phyloP scores from a whole-genome alignment of 208 protist genomes.

The Trypanosoma vivax region DNA sequence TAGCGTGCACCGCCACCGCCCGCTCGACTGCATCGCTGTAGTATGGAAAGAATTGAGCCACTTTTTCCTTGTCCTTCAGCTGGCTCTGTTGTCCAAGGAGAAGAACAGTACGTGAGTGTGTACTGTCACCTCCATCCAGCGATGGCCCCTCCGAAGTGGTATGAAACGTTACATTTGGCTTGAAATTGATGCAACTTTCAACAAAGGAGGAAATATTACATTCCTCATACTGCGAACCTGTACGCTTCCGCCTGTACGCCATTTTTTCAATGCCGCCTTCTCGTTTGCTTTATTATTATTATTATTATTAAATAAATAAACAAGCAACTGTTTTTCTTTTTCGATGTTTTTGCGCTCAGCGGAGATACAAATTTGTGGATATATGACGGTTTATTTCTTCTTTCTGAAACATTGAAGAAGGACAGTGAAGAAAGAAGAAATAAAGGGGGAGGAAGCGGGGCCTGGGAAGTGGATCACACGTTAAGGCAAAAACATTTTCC shows the following conservation, averaged over 20 bases:
- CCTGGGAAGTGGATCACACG: too few relatives aligned
- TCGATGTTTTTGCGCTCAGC: neutral
- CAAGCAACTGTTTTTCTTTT: neutral
- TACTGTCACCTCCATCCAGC: conserved; percentile 14
- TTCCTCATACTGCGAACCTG: conserved; percentile 39
- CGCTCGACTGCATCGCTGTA: conserved; percentile 14
- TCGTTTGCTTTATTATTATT: conserved; percentile 7
- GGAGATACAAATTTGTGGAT: too few relatives aligned
- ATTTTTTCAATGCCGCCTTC: too few relatives aligned
- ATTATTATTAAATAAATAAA: neutral
- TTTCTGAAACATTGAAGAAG: neutral
- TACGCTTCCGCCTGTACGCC: conserved; percentile 48
- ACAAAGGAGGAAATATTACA: conserved; percentile 47
- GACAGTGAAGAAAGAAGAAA: neutral
- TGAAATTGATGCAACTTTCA: conserved; percentile 53
- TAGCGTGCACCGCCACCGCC: conserved; percentile 10
- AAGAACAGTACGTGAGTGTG: conserved; percentile 29
- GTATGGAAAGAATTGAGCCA: conserved; percentile 16
- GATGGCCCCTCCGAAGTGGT: conserved; percentile 16
- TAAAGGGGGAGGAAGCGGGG: too few relatives aligned
- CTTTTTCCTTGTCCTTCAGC: conserved; percentile 15
- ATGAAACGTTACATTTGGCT: conserved; percentile 48
- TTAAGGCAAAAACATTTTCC: too few relatives aligned
- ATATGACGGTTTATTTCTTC: neutral
- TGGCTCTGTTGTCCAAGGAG: conserved; percentile 39